These are phyloP conservation scores for Intubia oerlemansii DNA, from an alignment of 2,329 filamentous ascomycete genomes.

Conservation along the genomic window DNA sequence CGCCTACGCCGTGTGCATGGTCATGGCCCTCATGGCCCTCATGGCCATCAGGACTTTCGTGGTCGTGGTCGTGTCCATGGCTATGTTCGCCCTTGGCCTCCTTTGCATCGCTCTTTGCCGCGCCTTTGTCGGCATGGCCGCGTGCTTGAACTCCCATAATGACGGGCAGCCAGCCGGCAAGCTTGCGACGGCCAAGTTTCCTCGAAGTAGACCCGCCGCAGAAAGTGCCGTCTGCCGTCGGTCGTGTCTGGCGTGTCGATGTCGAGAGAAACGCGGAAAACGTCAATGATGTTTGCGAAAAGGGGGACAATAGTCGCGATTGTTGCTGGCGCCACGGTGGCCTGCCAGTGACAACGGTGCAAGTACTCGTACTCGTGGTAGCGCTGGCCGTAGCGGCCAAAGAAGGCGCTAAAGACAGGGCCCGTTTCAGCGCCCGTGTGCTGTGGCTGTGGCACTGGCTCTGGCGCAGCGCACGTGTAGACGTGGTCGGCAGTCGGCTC, in stretches of 20 bases:
- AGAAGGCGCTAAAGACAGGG: too few species aligned
- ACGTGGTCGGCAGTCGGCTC: too few species aligned
- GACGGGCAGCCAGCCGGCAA: conserved; percentile 9
- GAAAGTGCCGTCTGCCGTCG: neutral
- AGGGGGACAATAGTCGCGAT: too few species aligned
- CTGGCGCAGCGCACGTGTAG: too few species aligned
- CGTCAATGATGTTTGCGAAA: neutral
- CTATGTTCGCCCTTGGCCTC: conserved; percentile 15
- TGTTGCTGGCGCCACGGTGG: too few species aligned
- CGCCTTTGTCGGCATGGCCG: conserved; percentile 17
- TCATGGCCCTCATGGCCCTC: conserved; percentile 27
- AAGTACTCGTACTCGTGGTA: too few species aligned
- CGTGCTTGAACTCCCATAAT: conserved; percentile 10
- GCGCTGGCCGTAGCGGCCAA: too few species aligned
- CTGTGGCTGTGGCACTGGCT: too few species aligned
- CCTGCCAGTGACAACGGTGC: too few species aligned
- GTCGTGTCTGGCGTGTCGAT: neutral
- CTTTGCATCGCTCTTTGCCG: conserved; percentile 30
- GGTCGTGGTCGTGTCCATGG: conserved; percentile 13
- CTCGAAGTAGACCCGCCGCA: too few species aligned
- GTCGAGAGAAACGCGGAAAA: neutral
- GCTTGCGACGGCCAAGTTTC: conserved; percentile 1
- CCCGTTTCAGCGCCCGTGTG: too few species aligned
- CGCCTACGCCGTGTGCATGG: conserved; percentile 24
- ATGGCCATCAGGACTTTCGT: too few species aligned